These are phyloP conservation scores for Fusarium dimerum DNA, from an alignment of 2,329 filamentous ascomycete genomes.

Conservation along the genomic window DNA sequence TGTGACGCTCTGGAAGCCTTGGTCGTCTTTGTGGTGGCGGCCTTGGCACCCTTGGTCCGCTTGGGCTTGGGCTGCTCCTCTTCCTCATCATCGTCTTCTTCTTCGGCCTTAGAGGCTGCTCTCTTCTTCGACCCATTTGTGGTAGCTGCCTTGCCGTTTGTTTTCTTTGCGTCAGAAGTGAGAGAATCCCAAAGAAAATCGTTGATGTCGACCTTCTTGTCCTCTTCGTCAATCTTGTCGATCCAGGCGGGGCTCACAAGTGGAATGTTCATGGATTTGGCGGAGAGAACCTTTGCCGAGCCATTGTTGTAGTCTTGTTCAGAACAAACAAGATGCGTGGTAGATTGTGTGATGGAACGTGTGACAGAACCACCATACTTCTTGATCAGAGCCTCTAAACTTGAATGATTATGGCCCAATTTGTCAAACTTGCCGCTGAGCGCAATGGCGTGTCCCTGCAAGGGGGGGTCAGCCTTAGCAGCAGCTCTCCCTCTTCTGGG, in stretches of 20 bases:
- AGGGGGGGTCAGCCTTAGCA: slow-evolving; percentile 31
- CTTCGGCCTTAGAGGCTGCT: slow-evolving; percentile 17
- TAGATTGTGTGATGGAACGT: slow-evolving; percentile 49
- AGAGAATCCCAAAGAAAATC: slow-evolving; percentile 28
- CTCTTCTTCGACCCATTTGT: slow-evolving; percentile 29
- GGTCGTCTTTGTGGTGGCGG: slow-evolving; percentile 14
- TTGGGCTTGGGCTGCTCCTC: slow-evolving; percentile 32
- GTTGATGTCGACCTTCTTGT: slow-evolving; percentile 25
- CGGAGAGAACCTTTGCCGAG: slow-evolving; percentile 54
- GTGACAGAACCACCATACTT: slow-evolving; percentile 51
- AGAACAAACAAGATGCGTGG: slow-evolving; percentile 60
- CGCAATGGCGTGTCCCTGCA: slow-evolving; percentile 53
- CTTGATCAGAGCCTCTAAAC: slow-evolving; percentile 47
- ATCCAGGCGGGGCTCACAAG: slow-evolving; percentile 65
- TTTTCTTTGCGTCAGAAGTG: slow-evolving; percentile 25
- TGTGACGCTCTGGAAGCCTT: slow-evolving; percentile 23
- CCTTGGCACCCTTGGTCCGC: slow-evolving; percentile 24
- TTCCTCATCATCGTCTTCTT: slow-evolving; percentile 26
- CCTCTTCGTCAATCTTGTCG: slow-evolving; percentile 48
- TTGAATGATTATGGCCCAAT: slow-evolving; percentile 51
- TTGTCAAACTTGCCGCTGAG: slow-evolving; percentile 62
- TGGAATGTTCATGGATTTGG: slow-evolving; percentile 46
- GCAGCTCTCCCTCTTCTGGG: slow-evolving; percentile 23
- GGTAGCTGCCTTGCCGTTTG: slow-evolving; percentile 21
- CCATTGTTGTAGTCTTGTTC: slow-evolving; percentile 51